phyloP scores from a whole-genome alignment of 345 rosid genomes.

The Eucalyptus polybractea region DNA sequence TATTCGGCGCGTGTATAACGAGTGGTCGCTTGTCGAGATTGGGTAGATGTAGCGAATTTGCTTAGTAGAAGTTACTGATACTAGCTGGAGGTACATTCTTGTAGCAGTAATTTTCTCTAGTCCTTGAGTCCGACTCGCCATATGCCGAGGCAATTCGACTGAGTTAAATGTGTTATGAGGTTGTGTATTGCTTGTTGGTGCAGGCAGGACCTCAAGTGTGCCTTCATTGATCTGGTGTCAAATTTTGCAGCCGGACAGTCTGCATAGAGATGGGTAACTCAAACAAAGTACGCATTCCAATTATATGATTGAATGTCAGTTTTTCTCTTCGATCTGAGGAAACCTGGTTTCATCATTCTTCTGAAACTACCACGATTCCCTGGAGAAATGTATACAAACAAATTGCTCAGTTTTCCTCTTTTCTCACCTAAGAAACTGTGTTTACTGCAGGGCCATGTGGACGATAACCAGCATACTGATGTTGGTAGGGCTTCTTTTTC shows the following conservation, averaged over 20 bases:
- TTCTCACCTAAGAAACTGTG: background rate
- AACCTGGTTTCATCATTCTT: background rate
- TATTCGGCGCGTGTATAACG: background rate
- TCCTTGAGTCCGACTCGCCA: background rate
- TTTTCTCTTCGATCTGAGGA: background rate
- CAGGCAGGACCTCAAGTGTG: background rate
- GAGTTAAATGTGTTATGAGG: background rate
- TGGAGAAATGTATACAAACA: background rate
- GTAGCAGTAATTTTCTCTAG: background rate
- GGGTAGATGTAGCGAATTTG: background rate
- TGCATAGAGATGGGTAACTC: background rate
- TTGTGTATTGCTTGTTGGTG: background rate
- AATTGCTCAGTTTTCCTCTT: background rate
- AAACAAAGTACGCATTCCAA: background rate
- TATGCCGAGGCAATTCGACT: background rate
- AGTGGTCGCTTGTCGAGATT: background rate
- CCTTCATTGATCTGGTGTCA: background rate
- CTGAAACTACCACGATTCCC: background rate
- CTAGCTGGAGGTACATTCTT: background rate
- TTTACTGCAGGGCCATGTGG: constrained; percentile 34
- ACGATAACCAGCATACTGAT: constrained; percentile 39
- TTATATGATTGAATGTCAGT: background rate
- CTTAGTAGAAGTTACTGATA: background rate
- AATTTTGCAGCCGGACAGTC: background rate
- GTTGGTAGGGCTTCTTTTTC: constrained; percentile 25